Evolutionary conservation across 495 filamentous ascomycete species (phyloP), one percentile per base, ranked within the genome.

Genomic region (Aspergillus sclerotiicarbonarius): DNA sequence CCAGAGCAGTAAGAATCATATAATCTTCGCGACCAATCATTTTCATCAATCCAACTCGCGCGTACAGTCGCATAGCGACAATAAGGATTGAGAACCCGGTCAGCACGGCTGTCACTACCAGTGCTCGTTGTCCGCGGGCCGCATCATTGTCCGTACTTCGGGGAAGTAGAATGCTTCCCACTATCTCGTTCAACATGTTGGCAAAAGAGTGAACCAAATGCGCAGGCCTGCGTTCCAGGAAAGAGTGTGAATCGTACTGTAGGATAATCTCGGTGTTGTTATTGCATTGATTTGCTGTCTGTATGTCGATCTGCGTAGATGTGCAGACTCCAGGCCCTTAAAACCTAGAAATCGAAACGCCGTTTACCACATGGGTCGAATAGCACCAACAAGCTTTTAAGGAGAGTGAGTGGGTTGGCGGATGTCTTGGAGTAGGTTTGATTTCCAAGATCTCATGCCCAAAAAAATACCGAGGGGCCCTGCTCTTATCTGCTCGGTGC

Each of bases 11-110:
- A 8, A 73, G 15, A 57, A 76, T 72, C 6, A 64, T 63, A 64
- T 67, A 74, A 53, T 76, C 73, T 55, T 76, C 73, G 29, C 66
- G 70, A 19, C 73, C 73, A 21, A 64, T 71, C 6, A 66, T 47
- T 48, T 73, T 74, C 61, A 76, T 71, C 57, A 76, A 48, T 1
- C 68, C 63, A 29, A 69, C 29, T 30, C 73, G 58, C n/a, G 73
- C 69, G 35, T 65, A 73, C 10, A 74, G 56, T 1, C 73, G 70
- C 68, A 76, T 66, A 3, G 52, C 62, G 9, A 76, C 71, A 32
- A 69, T 59, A 1, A 72, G 4, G 18, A 62, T 46, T 0, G 71
- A 64, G 18, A 74, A 19, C 1, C 47, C 41, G 6, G 73, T 76
- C 29, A 76, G 57, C 35, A 71, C 66, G 5, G 64, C 66, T 31